Percentiles rank a stretch among this genome's conserved stretches.
These are phyloP conservation scores for Backusella australiensis DNA, from an alignment of 192 early-diverging fungal genomes.

Conservation along the genomic window DNA sequence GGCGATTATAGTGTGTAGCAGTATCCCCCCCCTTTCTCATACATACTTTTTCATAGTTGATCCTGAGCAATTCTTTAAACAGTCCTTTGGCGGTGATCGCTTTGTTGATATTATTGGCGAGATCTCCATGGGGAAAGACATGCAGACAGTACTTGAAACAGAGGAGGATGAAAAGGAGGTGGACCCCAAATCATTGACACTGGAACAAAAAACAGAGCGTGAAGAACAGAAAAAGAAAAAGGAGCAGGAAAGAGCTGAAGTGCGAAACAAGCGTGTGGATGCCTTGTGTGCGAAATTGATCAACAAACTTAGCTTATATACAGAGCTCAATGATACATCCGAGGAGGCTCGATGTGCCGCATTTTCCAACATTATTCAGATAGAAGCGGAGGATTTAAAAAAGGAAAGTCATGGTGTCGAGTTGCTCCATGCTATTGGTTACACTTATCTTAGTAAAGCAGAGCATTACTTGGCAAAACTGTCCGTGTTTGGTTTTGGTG, in stretches of 20 bases:
- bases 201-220: slow-evolving; percentile 58
- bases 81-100: slow-evolving; percentile 96
- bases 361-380: slow-evolving; percentile 65
- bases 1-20: neutral
- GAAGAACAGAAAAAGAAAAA: slow-evolving; percentile 53
- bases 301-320: slow-evolving; percentile 76
- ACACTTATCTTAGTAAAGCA: slow-evolving; percentile 87
- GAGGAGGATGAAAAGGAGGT: slow-evolving; percentile 46
- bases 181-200: slow-evolving; percentile 22
- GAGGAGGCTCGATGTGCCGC: slow-evolving; percentile 41
- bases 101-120: slow-evolving; percentile 98
- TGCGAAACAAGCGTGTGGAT: slow-evolving; percentile 61
- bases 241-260: slow-evolving; percentile 58
- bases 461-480: slow-evolving; percentile 74
- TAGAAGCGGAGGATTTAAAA: slow-evolving; percentile 88
- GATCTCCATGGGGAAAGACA: slow-evolving; percentile 92
- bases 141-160: slow-evolving; percentile 72
- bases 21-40: too few relatives aligned
- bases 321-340: slow-evolving; percentile 40
- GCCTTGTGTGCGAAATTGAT: slow-evolving; percentile 71
- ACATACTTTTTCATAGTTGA: slow-evolving; percentile 56
- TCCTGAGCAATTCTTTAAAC: slow-evolving; percentile 92
- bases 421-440: slow-evolving; percentile 90
- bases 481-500: slow-evolving; percentile 70
- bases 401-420: slow-evolving; percentile 93